Evolutionary conservation across 805 yeast species (phyloP).

Genomic region (Debaryomyces maramus): DNA sequence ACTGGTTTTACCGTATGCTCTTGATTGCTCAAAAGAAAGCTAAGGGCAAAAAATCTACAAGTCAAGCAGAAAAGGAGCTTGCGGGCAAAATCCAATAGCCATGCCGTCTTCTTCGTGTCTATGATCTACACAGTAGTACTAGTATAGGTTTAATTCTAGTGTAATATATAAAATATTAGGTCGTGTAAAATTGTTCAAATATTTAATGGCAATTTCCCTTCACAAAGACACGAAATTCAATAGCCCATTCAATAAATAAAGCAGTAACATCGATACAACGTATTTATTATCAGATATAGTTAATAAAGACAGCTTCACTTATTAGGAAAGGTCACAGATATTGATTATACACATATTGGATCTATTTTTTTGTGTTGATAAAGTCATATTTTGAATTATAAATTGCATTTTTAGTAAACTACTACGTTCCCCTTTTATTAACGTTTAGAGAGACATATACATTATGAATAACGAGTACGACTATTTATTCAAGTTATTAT

Average conservation of each 20-base stretch:
- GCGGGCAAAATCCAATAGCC: slow-evolving; percentile 17
- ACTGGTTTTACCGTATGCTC: slow-evolving; percentile 91
- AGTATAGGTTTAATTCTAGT: too few relatives aligned
- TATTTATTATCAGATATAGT: background rate
- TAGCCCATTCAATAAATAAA: background rate
- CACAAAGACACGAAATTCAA: background rate
- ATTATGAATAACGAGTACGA: slow-evolving; percentile 93
- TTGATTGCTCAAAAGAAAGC: slow-evolving; percentile 61
- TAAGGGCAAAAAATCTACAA: slow-evolving; percentile 12
- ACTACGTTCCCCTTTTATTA: slow-evolving; percentile 5
- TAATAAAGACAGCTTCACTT: background rate
- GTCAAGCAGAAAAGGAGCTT: slow-evolving; percentile 15
- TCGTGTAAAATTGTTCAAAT: background rate
- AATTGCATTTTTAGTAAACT: background rate
- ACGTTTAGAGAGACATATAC: background rate
- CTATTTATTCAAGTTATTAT: slow-evolving; percentile 87
- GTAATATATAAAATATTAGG: background rate
- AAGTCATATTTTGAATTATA: background rate
- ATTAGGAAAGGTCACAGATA: background rate
- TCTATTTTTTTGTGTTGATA: slow-evolving; percentile 1
- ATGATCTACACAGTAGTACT: background rate
- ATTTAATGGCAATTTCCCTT: background rate
- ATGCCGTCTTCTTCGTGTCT: background rate
- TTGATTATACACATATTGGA: background rate
- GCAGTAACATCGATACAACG: background rate